A percentile compares a stretch with the other conserved stretches of the same genome.
phyloP scores from a whole-genome alignment of 345 rosid genomes.

The Dovyalis caffra region DNA sequence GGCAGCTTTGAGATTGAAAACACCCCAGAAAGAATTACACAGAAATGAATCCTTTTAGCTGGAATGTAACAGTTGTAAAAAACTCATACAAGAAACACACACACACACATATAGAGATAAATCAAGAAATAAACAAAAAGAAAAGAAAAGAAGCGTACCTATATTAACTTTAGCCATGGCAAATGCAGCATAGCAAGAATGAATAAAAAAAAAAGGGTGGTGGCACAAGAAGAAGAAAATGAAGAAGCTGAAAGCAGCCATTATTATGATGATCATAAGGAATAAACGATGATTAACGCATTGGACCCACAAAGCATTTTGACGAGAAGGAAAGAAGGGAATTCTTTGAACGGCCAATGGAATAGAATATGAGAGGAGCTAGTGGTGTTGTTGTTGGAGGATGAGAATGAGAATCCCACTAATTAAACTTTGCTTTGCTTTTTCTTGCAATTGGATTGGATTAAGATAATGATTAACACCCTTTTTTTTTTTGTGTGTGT shows the following conservation, averaged over 20 bases:
- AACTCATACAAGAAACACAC: too few species aligned
- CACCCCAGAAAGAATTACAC: not conserved
- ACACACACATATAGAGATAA: not conserved
- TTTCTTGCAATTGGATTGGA: not conserved
- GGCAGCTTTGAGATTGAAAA: not conserved
- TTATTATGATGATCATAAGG: constrained; percentile 23
- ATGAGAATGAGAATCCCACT: constrained; percentile 24
- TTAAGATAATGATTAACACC: not conserved
- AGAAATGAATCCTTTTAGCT: not conserved
- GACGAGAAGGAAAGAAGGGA: not conserved
- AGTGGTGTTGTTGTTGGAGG: not conserved
- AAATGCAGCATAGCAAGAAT: constrained; percentile 14
- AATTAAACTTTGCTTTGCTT: constrained; percentile 4
- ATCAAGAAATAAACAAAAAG: not conserved
- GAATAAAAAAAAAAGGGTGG: constrained; percentile 27
- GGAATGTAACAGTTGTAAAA: too few species aligned
- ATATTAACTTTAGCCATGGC: constrained; percentile 37
- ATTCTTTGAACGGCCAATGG: constrained; percentile 11
- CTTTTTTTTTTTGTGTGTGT: too few species aligned
- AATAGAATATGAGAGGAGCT: constrained; percentile 26
- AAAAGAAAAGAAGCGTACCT: constrained; percentile 26
- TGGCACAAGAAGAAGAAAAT: constrained; percentile 21
- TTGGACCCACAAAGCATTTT: constrained; percentile 64
- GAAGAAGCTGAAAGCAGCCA: constrained; percentile 28
- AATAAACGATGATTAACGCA: constrained; percentile 39